Base-by-base conservation (phyloP, 2,329 filamentous ascomycete genomes). In the Calonectria naviculata region DNA sequence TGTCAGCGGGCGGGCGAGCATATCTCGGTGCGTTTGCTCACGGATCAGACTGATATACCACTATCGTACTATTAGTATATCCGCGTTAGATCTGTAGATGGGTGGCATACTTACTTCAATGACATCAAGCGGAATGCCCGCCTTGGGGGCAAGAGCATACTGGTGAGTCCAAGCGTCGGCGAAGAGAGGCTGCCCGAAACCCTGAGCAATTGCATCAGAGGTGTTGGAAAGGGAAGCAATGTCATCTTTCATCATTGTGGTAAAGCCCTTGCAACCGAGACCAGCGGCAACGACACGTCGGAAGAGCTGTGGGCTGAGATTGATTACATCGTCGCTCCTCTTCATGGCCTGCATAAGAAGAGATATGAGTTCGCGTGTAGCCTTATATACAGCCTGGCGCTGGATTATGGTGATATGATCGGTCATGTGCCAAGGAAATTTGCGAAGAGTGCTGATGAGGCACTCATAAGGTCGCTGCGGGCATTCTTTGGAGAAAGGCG, bases 401-500 rank as follows among this genome's bases (percentile, higher is more conserved):
- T 93, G 87, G 67, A 84, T 82, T 56, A 92, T 83, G 9, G 89
- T 92, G 82, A 93, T 89, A 65, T 84, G 75, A 3, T 89, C 81
- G 1, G 90, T 85, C 79, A 86, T 85, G 70, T 89, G 86, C 91
- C 91, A 93, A 0, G 91, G 91, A 49, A 91, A 86, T 83, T 93
- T 90, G 71, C 86, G 87, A 42, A 91, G 78, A 1, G 89, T 92
- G 78, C 89, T 91, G 75, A 93, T 91, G 76, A 93, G 84, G 78
- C 87, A 91, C 82, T 93, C 91, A 67, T 89, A 93, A 2, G 90
- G 88, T 17, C 91, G 88, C 81, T 93, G 90, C 0, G 90, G 90
- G 74, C 90, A 92, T 29, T 90, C 86, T 68, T 85, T 87, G 10
- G 89, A 87, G 77, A 89, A 93, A 0, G 89, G 88, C 15, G 89